A percentile compares a stretch with the other conserved stretches of the same genome.
These are phyloP conservation scores for Nissolia schottii DNA, from an alignment of 306 rosid genomes.

Conservation along the genomic window DNA sequence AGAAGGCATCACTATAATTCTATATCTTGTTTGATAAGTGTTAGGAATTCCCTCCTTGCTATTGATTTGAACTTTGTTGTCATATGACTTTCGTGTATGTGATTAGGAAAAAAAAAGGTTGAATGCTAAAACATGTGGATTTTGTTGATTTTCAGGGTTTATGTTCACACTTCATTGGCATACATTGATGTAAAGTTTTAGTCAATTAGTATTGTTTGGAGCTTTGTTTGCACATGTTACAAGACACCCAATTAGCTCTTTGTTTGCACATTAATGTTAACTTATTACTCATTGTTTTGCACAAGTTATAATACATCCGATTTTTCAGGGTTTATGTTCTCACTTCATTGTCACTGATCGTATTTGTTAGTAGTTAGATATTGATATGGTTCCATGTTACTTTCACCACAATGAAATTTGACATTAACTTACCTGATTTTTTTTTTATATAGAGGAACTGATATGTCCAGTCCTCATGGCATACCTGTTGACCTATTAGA, in stretches of 20 bases:
- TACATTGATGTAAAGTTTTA: not conserved
- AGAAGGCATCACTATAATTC: not conserved
- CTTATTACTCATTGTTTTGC: too few species aligned
- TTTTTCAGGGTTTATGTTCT: too few species aligned
- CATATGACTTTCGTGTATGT: not conserved
- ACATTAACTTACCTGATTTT: not conserved
- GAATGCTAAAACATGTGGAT: not conserved
- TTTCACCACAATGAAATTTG: slow-evolving; percentile 16
- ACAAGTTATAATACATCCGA: too few species aligned
- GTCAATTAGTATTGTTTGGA: not conserved
- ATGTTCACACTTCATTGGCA: not conserved
- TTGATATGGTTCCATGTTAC: not conserved
- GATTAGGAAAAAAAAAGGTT: not conserved
- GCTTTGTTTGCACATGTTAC: not conserved
- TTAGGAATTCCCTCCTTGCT: not conserved
- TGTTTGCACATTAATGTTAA: too few species aligned
- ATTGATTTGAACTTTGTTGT: not conserved
- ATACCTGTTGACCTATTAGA: slow-evolving; percentile 94
- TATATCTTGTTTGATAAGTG: not conserved
- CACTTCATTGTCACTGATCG: too few species aligned
- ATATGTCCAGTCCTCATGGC: slow-evolving; percentile 97
- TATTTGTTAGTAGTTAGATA: not conserved
- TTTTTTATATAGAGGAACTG: slow-evolving; percentile 64
- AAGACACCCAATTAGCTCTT: slow-evolving; percentile 1
- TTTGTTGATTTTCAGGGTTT: not conserved